phyloP scores from a whole-genome alignment of 2,329 filamentous ascomycete genomes.

The Cercospora nicotianae region DNA sequence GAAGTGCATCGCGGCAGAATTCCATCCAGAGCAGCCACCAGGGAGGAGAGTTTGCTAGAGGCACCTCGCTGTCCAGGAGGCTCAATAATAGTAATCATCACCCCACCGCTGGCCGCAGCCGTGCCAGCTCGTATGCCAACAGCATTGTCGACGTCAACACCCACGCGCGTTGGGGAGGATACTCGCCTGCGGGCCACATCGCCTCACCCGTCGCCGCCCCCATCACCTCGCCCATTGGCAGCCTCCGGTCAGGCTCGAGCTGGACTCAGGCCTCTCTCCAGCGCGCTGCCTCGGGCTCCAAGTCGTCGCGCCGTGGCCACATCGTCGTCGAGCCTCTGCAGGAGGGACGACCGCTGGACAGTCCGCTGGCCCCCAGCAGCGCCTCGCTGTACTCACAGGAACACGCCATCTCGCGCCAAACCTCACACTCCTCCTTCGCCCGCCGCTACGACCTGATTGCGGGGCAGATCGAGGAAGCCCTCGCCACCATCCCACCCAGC shows the following conservation, averaged over 20 bases:
- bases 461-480: conserved; percentile 33
- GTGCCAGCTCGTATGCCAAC: conserved; percentile 48
- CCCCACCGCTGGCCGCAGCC: conserved; percentile 52
- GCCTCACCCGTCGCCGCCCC: background rate
- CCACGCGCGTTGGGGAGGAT: conserved; percentile 66
- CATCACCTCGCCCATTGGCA: conserved; percentile 53
- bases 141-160: conserved; percentile 70
- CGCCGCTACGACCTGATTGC: conserved; percentile 36
- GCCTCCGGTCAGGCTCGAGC: conserved; percentile 53
- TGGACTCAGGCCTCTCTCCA: conserved; percentile 40
- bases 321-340: conserved; percentile 42
- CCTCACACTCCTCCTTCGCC: conserved; percentile 32
- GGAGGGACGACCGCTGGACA: conserved; percentile 40
- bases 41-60: conserved; percentile 15
- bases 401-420: conserved; percentile 29
- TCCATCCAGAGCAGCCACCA: conserved; percentile 27
- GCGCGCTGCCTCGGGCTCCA: conserved; percentile 44
- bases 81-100: conserved; percentile 6
- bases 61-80: conserved; percentile 9
- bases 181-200: conserved; percentile 48
- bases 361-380: conserved; percentile 35
- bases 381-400: conserved; percentile 26
- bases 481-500: conserved; percentile 32
- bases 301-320: conserved; percentile 43
- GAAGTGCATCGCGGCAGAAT: conserved; percentile 25